phyloP scores from a whole-genome alignment of 106 monocot genomes.

The Amphibolis antarctica region DNA sequence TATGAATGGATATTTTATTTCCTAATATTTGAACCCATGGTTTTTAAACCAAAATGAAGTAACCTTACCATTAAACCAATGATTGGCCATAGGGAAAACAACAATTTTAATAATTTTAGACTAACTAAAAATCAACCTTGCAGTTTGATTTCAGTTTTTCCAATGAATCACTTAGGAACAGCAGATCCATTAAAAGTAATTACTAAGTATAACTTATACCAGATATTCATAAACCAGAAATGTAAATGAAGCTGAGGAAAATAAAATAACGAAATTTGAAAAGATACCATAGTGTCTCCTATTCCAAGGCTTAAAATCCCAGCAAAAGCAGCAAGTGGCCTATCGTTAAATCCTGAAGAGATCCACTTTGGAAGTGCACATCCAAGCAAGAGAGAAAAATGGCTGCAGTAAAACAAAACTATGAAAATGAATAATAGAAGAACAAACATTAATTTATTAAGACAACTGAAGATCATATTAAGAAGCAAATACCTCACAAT shows the following conservation, averaged over 20 bases:
- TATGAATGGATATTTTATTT: no score
- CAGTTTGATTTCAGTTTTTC: no score
- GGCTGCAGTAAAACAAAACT: slow-evolving; percentile 33
- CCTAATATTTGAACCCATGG: no score
- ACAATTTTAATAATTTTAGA: no score
- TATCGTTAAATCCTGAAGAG: slow-evolving; percentile 70
- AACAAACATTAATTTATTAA: not conserved
- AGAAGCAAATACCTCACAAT: slow-evolving; percentile 58
- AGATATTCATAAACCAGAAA: not conserved
- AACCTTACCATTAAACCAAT: no score
- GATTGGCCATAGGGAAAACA: no score
- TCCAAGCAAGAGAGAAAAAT: slow-evolving; percentile 91
- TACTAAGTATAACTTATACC: not conserved
- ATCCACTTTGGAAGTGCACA: slow-evolving; percentile 99
- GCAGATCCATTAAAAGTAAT: not conserved
- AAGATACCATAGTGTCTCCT: slow-evolving; percentile 92
- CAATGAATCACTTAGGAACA: not conserved
- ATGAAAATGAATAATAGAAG: not conserved
- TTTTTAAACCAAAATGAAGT: no score
- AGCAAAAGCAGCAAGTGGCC: slow-evolving; percentile 90
- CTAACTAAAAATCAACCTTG: no score
- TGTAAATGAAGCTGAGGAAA: not conserved
- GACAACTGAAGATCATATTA: not conserved
- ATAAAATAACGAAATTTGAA: not conserved
- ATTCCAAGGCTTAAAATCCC: slow-evolving; percentile 98